phyloP scores from a whole-genome alignment of 1,139 yeast species.

The Blastobotrys petasosporus region DNA sequence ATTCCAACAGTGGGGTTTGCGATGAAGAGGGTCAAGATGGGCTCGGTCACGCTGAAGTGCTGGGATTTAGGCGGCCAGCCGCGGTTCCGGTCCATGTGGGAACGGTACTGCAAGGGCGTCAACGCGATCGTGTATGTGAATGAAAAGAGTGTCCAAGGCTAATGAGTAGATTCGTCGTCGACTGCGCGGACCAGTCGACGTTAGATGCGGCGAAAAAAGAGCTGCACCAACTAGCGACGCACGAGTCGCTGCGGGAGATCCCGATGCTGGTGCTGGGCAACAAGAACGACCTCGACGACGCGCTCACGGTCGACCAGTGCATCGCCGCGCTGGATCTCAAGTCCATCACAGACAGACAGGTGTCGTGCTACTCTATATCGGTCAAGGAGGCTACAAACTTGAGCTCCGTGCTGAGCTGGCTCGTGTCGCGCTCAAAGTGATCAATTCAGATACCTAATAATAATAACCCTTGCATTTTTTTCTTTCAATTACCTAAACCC shows the following conservation, averaged over 20 bases:
- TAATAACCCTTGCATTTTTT: no score
- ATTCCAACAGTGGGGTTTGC: constrained; percentile 40
- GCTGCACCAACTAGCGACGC: constrained; percentile 30
- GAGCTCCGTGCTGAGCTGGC: constrained; percentile 36
- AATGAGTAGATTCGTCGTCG: constrained; percentile 32
- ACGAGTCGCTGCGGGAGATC: constrained; percentile 33
- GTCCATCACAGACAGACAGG: constrained; percentile 32
- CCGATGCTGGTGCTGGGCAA: constrained; percentile 37
- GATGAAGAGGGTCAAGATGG: constrained; percentile 35
- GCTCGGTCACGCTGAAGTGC: constrained; percentile 37
- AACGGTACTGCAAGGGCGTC: constrained; percentile 37
- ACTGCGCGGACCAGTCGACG: constrained; percentile 33
- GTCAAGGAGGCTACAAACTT: constrained; percentile 36
- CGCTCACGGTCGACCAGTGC: constrained; percentile 33
- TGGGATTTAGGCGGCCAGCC: constrained; percentile 42
- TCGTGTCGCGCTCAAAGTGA: constrained; percentile 26
- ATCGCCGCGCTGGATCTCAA: constrained; percentile 32
- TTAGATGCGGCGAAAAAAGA: constrained; percentile 32
- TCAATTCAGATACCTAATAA: constrained; percentile 1
- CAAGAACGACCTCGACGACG: constrained; percentile 34
- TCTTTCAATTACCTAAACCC: no score
- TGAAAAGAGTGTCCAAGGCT: background rate
- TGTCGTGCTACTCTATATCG: constrained; percentile 37
- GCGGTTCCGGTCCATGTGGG: constrained; percentile 39
- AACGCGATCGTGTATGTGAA: constrained; percentile 33